phyloP scores from a whole-genome alignment of 2,329 filamentous ascomycete genomes.

The Periconia macrospinosa region DNA sequence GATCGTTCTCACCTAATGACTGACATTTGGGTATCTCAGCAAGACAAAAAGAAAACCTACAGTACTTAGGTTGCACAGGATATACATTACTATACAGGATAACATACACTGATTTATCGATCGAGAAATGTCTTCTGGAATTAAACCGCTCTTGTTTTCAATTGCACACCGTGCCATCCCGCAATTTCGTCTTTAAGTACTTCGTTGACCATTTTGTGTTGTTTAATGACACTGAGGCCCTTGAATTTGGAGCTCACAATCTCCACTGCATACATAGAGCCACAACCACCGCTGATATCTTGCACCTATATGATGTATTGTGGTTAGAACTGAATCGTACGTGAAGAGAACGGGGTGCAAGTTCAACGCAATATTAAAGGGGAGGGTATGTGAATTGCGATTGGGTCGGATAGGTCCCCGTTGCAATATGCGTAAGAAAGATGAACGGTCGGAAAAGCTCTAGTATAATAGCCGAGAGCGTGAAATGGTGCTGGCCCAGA shows the following conservation, averaged over 20 bases:
- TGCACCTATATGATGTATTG: constrained; percentile 58
- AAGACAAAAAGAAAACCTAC: no score
- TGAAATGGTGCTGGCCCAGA: not conserved
- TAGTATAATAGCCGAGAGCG: not conserved
- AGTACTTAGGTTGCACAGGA: not conserved
- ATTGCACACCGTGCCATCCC: constrained; percentile 80
- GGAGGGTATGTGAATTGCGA: not conserved
- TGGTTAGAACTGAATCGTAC: not conserved
- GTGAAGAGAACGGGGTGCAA: not conserved
- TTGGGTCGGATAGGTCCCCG: not conserved
- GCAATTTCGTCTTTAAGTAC: constrained; percentile 75
- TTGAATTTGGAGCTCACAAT: constrained; percentile 72
- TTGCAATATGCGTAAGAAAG: not conserved
- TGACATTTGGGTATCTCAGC: no score
- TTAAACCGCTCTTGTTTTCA: constrained; percentile 65
- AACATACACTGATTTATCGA: not conserved
- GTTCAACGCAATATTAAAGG: no score
- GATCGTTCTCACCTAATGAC: no score
- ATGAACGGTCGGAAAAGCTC: no score
- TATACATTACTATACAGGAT: not conserved
- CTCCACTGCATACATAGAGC: constrained; percentile 85
- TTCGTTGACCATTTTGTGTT: constrained; percentile 79
- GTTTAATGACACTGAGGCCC: constrained; percentile 73
- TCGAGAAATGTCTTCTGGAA: not conserved
- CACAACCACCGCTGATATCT: constrained; percentile 82